These are phyloP conservation scores for Malus sylvestris DNA, from an alignment of 306 rosid species.

Conservation along the genomic window DNA sequence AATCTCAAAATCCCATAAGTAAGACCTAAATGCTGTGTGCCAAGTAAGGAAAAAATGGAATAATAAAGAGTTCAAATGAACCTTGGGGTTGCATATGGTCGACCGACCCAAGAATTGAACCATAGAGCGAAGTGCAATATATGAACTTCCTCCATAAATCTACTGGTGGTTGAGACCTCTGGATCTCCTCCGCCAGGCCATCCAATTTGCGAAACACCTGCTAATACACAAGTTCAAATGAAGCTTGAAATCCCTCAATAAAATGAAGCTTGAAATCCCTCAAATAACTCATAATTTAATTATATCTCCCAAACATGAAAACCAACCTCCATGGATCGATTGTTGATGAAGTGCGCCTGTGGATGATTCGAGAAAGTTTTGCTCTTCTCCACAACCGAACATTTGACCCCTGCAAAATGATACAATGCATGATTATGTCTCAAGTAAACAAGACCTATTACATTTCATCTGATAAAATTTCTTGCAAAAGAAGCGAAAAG, in stretches of 20 bases:
- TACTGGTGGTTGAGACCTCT: slow-evolving; percentile 81
- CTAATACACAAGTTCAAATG: slow-evolving; percentile 13
- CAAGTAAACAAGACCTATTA: neutral
- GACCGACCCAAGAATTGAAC: slow-evolving; percentile 84
- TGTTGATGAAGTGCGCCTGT: slow-evolving; percentile 88
- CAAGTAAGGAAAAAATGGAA: neutral
- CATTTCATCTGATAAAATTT: neutral
- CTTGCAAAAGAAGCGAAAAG: neutral
- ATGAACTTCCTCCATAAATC: slow-evolving; percentile 89
- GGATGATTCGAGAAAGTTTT: slow-evolving; percentile 62
- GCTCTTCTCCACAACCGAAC: slow-evolving; percentile 66
- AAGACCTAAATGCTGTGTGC: neutral
- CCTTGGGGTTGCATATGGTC: slow-evolving; percentile 98
- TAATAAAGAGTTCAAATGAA: slow-evolving; percentile 24
- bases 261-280: slow-evolving; percentile 7
- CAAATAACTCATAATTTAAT: neutral
- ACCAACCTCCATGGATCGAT: slow-evolving; percentile 92
- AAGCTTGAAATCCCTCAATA: slow-evolving; percentile 1
- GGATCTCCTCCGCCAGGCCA: slow-evolving; percentile 87
- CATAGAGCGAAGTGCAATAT: slow-evolving; percentile 83
- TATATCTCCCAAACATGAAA: slow-evolving; percentile 2
- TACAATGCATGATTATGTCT: neutral
- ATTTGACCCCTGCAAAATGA: slow-evolving; percentile 53
- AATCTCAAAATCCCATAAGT: neutral
- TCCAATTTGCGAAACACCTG: slow-evolving; percentile 84